These are phyloP conservation scores for Limnomonas spitsbergensis DNA, from an alignment of 139 green algal species.

Conservation along the genomic window DNA sequence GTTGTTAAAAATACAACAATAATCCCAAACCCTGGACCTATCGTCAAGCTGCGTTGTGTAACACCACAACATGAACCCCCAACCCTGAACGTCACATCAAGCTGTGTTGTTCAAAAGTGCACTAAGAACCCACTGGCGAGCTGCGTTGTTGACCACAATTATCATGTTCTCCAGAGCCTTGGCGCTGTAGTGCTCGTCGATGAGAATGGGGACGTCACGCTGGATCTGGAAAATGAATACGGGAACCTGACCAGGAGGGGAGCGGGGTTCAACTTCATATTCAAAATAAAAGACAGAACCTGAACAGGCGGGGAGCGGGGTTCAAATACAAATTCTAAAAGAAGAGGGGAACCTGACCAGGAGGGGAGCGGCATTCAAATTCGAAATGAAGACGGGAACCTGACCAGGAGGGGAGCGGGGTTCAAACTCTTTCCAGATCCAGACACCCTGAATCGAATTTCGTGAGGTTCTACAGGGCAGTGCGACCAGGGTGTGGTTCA, in stretches of 20 bases:
- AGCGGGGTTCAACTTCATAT: neutral
- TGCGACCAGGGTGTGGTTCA: too few species aligned
- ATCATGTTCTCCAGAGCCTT: conserved; percentile 63
- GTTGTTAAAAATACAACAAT: too few species aligned
- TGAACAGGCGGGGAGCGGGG: neutral
- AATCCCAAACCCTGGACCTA: too few species aligned
- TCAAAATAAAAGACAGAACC: neutral
- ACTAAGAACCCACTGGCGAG: conserved; percentile 49
- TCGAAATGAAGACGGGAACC: conserved; percentile 64
- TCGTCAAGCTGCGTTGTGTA: too few species aligned
- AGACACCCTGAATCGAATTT: too few species aligned
- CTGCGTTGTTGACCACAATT: conserved; percentile 54
- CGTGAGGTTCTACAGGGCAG: too few species aligned
- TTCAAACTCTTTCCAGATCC: neutral
- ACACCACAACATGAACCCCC: too few species aligned
- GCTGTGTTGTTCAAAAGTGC: too few species aligned
- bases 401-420: neutral
- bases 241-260: conserved; percentile 33
- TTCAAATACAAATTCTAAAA: neutral
- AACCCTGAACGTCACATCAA: too few species aligned
- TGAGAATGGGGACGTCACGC: conserved; percentile 48
- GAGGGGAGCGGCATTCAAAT: too few species aligned
- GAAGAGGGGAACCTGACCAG: neutral
- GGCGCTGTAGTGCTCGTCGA: conserved; percentile 70
- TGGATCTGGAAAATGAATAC: conserved; percentile 62